Percentiles rank a stretch among this genome's conserved stretches.
Conservation (phyloP, 2,329 filamentous ascomycete species). For the Arthrinium phaeospermum region DNA sequence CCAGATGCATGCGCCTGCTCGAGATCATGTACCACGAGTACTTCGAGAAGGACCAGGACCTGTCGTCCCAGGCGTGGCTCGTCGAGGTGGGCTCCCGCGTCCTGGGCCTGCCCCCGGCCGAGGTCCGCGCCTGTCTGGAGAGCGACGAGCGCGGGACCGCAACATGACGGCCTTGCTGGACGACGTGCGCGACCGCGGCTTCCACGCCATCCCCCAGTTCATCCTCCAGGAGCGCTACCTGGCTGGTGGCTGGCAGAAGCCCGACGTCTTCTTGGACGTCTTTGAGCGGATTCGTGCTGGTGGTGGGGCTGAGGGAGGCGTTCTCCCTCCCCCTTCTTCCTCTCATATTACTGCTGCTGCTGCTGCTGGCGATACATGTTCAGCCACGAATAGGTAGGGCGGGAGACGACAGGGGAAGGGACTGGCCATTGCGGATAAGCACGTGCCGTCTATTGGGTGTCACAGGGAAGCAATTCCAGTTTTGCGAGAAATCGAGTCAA, state of each 20-base stretch:
- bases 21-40: conserved; percentile 48
- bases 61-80: conserved; percentile 48
- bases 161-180: conserved; percentile 34
- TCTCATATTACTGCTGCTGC: neutral
- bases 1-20: conserved; percentile 46
- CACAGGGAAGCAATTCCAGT: neutral
- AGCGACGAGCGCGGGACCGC: conserved; percentile 44
- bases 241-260: conserved; percentile 74
- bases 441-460: neutral
- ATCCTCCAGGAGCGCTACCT: conserved; percentile 72
- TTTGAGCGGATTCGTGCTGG: conserved; percentile 62
- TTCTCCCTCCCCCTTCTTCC: neutral
- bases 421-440: neutral
- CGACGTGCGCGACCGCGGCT: conserved; percentile 33
- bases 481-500: neutral
- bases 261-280: conserved; percentile 66
- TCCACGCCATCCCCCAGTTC: conserved; percentile 76
- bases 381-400: neutral
- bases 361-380: neutral
- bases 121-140: conserved; percentile 38
- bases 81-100: conserved; percentile 34
- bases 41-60: conserved; percentile 49
- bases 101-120: conserved; percentile 24
- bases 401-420: neutral
- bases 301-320: conserved; percentile 20